Percentiles rank a stretch among this genome's conserved stretches.
These are phyloP conservation scores for Fusarium sp. DNA, from an alignment of 2,329 filamentous ascomycete genomes.

Conservation along the genomic window DNA sequence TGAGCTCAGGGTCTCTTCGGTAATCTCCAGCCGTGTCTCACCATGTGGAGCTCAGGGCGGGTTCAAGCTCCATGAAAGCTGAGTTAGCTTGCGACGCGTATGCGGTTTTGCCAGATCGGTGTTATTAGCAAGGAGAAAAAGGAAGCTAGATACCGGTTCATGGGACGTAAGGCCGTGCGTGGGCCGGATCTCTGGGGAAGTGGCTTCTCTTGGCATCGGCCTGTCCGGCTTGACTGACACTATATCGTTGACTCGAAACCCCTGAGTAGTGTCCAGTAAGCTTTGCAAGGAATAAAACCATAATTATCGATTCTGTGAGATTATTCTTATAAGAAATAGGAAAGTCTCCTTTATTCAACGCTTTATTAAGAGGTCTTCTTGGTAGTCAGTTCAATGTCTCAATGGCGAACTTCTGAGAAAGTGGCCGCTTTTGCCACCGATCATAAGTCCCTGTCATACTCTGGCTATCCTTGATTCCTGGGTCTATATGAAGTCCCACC, in stretches of 20 bases:
- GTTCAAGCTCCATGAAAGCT: not conserved
- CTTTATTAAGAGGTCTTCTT: not conserved
- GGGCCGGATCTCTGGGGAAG: not conserved
- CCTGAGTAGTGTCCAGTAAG: not conserved
- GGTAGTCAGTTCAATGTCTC: accelerated
- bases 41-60: not conserved
- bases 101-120: not conserved
- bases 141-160: not conserved
- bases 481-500: accelerated
- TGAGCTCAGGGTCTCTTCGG: not conserved
- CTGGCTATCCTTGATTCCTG: not conserved
- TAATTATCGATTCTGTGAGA: not conserved
- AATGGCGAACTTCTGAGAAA: not conserved
- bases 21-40: not conserved
- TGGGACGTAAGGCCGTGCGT: not conserved
- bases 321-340: not conserved
- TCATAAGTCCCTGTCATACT: not conserved
- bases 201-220: not conserved
- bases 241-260: not conserved
- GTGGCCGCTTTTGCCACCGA: not conserved
- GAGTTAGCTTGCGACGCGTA: not conserved
- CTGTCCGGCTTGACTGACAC: not conserved
- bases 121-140: accelerated
- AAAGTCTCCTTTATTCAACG: accelerated
- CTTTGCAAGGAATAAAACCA: not conserved